Base-by-base conservation (phyloP, 2,329 filamentous ascomycete genomes). In the Xylariaceae sp. region DNA sequence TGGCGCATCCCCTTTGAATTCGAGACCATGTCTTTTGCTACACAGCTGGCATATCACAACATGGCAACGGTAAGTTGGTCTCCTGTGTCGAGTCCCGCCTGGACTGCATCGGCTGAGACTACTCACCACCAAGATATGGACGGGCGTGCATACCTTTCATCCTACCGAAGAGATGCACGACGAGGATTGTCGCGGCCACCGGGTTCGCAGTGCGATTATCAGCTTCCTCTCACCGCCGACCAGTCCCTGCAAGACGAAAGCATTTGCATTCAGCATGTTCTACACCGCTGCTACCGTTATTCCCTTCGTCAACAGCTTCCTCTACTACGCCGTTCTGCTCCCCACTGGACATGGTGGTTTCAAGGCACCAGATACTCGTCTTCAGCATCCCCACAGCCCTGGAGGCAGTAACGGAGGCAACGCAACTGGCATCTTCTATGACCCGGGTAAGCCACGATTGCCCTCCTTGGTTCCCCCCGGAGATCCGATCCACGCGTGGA, bases 1-100 rank as follows among this genome's bases (percentile, higher is more conserved):
- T 74, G 69, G 71, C 66, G 68, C 14, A 68, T 75, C 22, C 52
- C 74, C 11, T 81, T 79, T 50, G 71, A 79, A 58, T 80, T 80
- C 62, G 71, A 72, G 35, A 67, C 71, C 10, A 63, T 78, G 52
- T 67, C 71, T 39, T 75, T 69, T 55, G 48, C 65, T 42, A 47
- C 76, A 36, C 63, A 74, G n/a, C 66, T 72, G 45, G 31, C 70
- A 11, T 80, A 77, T 62, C 72, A 78, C 46, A 41, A 74, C 15
- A 60, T 74, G 22, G 68, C 70, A 27, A 74, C 76, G 55, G 76
- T 79, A 53, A 58, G 76, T 69, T 19, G 12, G n/a, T 2, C 2
- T 15, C 35, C 6, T 19, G 14, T 11, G n/a, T 11, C 9, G 17
- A 17, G n/a, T 22, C 19, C 3, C 42, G 11, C n/a, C 38, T 19